These are phyloP conservation scores for Saxispiralis lemnorum DNA, from an alignment of 495 filamentous ascomycete species.

Conservation along the genomic window DNA sequence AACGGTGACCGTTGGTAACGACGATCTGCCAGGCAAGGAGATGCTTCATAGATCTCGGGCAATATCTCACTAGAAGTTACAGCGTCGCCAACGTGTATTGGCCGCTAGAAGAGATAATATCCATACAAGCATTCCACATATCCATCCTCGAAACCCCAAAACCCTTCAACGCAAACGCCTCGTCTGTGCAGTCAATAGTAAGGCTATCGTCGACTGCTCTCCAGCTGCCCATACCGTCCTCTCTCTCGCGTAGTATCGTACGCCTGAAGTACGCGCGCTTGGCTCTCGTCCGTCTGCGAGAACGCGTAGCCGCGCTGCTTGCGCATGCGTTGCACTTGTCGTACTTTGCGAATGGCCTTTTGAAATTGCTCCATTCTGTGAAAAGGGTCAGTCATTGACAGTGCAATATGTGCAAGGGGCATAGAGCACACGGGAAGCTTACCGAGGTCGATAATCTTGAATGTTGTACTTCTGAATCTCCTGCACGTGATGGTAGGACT, in stretches of 20 bases:
- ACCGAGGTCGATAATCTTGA: conserved; percentile 89
- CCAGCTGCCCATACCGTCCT: conserved; percentile 93
- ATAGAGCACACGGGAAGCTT: conserved; percentile 16
- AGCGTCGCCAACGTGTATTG: too few relatives aligned
- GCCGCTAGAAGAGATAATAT: too few relatives aligned
- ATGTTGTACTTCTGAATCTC: conserved; percentile 99
- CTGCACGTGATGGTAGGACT: conserved; percentile 95
- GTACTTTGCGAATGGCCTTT: conserved; percentile 95
- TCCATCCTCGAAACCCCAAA: neutral
- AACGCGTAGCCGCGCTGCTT: conserved; percentile 98
- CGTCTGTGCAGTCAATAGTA: too few relatives aligned
- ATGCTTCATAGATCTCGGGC: too few relatives aligned
- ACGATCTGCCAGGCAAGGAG: too few relatives aligned
- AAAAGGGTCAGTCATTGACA: conserved; percentile 4
- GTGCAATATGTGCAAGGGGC: neutral
- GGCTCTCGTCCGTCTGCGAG: conserved; percentile 89
- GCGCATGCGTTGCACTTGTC: conserved; percentile 97
- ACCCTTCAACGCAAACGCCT: neutral
- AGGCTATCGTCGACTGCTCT: conserved; percentile 30
- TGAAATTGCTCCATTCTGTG: conserved; percentile 97
- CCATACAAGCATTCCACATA: neutral
- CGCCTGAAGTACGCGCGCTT: conserved; percentile 81
- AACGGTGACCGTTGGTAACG: too few relatives aligned
- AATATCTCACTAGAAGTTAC: too few relatives aligned
- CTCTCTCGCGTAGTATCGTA: conserved; percentile 91